Evolutionary conservation across 2,329 filamentous ascomycete genomes (phyloP), one percentile per base, ranked within the genome.

Genomic region (Madurella mycetomatis): DNA sequence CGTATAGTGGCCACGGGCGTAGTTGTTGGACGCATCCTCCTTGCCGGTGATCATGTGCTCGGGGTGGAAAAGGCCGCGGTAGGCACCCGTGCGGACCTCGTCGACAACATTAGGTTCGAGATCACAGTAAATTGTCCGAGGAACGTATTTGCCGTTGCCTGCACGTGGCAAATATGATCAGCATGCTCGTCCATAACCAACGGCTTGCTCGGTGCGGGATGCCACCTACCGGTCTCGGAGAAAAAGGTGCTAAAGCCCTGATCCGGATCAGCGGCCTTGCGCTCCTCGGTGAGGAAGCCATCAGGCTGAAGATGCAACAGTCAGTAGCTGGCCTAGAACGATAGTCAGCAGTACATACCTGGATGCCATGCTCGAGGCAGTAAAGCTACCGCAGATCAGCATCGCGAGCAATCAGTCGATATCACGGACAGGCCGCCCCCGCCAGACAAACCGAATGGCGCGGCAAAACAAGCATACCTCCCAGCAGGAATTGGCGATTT

Each of bases 21-120:
- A 97, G 87, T 99, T 99, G 88, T 99, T 99, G 66, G 92, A 96
- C 65, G 94, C 94, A 86, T 97, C 94, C 84, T 97, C 94, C 87
- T 97, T 97, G 78, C 94, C 94, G 63, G 90, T 96, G 77, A 99
- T 96, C 92, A 99, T 96, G 80, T 95, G 88, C 80, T 97, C 94
- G 57, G 94, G 94, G 82, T 97, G 94, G 86, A 97, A 97, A 63
- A 99, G 87, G 72, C 84, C 88, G 70, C 92, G 89, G 85, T 97
- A 99, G 73, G 90, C 77, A 72, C 94, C 94, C 68, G 92, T 97
- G 80, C 94, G 92, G 78, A 97, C 94, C 81, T 97, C 94, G 72
- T 99, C 94, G 80, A 99, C 87, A 70, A 97, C 94, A 72, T 97
- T 97, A 80, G 94, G 94, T 83, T 99, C 94, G 72, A 99, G 89